phyloP scores from a whole-genome alignment of 2,329 filamentous ascomycete species.

The Cercospora sp. region DNA sequence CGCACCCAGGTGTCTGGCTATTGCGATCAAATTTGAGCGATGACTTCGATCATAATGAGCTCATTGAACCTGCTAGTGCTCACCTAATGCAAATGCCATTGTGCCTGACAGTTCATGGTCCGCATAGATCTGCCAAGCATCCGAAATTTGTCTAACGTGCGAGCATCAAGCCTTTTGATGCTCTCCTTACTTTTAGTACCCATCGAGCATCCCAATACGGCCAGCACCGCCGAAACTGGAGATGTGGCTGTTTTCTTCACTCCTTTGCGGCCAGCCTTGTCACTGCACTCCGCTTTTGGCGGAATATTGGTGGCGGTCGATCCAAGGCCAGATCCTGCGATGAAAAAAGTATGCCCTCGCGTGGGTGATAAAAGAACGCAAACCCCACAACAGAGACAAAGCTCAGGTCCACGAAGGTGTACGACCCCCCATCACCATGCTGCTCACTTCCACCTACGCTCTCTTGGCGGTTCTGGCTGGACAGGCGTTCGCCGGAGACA shows the following conservation, averaged over 20 bases:
- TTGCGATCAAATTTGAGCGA: too few species aligned
- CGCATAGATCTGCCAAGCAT: too few species aligned
- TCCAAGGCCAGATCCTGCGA: not conserved
- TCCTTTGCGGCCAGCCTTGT: not conserved
- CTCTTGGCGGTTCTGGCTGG: not conserved
- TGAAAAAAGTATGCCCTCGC: not conserved
- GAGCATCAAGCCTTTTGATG: not conserved
- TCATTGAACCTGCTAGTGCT: too few species aligned
- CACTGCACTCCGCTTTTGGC: not conserved
- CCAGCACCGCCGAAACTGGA: not conserved
- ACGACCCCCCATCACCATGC: not conserved
- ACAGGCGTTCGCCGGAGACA: not conserved
- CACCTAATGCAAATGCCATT: too few species aligned
- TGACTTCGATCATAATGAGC: too few species aligned
- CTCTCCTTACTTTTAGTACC: not conserved
- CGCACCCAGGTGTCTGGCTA: too few species aligned
- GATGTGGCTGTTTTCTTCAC: not conserved
- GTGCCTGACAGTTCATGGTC: too few species aligned
- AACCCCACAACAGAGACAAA: not conserved
- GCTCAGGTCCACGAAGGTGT: not conserved
- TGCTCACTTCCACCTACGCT: not conserved
- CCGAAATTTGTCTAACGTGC: too few species aligned
- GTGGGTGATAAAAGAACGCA: not conserved
- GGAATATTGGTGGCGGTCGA: not conserved
- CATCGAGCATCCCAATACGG: too few species aligned